These are phyloP conservation scores for Fusarium marasasianum DNA, from an alignment of 2,329 filamentous ascomycete genomes.

Conservation along the genomic window DNA sequence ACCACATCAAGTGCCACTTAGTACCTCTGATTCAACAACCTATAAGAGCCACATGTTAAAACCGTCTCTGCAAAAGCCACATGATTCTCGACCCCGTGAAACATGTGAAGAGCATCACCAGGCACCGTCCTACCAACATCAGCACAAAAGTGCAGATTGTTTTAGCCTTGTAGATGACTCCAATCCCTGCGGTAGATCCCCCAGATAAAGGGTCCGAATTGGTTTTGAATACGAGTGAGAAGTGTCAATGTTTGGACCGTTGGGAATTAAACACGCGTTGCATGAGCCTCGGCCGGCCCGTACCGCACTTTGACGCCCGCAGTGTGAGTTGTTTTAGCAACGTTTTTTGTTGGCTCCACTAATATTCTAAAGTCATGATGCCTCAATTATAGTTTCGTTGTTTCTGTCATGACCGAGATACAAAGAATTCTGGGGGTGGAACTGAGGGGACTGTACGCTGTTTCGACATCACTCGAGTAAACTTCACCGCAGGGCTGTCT, in stretches of 20 bases:
- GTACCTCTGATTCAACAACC: neutral
- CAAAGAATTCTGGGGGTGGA: rapidly evolving
- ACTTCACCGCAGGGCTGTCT: no score
- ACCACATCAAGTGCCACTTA: neutral
- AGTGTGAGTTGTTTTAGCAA: neutral
- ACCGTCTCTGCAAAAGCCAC: neutral
- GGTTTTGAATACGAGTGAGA: neutral
- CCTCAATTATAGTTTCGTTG: neutral
- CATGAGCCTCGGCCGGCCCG: slow-evolving; percentile 29
- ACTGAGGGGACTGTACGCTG: neutral
- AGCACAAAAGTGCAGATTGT: neutral
- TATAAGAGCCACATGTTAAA: neutral
- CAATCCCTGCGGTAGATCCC: neutral
- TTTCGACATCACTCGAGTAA: neutral
- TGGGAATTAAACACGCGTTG: neutral
- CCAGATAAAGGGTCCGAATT: neutral
- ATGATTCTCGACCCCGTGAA: neutral
- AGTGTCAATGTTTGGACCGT: neutral
- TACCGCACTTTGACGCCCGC: neutral
- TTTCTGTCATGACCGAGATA: neutral
- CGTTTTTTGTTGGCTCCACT: neutral
- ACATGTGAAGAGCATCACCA: neutral
- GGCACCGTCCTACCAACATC: neutral
- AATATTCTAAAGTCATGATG: neutral
- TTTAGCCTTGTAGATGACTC: neutral